A percentile compares a stretch with the other conserved stretches of the same genome.
Conservation (phyloP, 192 early-diverging fungal genomes). For the Hyaloraphidium curvatum region DNA sequence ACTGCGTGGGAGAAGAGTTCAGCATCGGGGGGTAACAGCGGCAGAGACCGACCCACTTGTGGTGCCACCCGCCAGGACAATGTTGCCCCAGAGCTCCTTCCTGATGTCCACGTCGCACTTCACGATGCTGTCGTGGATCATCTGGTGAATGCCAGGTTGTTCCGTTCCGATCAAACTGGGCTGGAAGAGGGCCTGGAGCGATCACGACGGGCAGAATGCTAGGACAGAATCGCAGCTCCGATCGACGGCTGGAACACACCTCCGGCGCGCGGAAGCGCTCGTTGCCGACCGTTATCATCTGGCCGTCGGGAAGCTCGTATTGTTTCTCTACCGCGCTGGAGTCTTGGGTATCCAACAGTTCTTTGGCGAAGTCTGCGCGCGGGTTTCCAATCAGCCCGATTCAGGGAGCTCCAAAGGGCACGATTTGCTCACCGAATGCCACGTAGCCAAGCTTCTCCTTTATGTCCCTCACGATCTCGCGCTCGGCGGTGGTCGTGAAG, state of each 20-base stretch:
- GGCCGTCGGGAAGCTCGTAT: slow-evolving; percentile 96
- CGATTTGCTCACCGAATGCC: no score
- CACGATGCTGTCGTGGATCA: slow-evolving; percentile 92
- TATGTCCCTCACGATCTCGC: slow-evolving; percentile 97
- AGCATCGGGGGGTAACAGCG: no score
- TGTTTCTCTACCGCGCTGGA: no score
- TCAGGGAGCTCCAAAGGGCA: no score
- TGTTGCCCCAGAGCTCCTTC: slow-evolving; percentile 89
- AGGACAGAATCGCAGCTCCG: no score
- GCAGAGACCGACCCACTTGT: slow-evolving; percentile 22
- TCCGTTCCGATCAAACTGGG: slow-evolving; percentile 80
- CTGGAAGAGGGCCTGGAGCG: slow-evolving; percentile 92
- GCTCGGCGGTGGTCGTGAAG: slow-evolving; percentile 86
- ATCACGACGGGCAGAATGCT: neutral
- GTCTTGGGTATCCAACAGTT: no score
- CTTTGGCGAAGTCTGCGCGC: no score
- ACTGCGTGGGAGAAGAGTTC: slow-evolving; percentile 26
- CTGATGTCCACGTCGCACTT: slow-evolving; percentile 95
- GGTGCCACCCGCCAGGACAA: slow-evolving; percentile 87
- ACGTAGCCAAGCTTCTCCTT: slow-evolving; percentile 99
- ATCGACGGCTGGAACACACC: no score
- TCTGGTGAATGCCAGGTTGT: slow-evolving; percentile 86
- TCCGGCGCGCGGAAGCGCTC: slow-evolving; percentile 57
- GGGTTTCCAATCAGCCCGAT: no score
- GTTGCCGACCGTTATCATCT: slow-evolving; percentile 93